Evolutionary conservation across 371 early-diverging fungal species (phyloP).

Genomic region (Mucor indicus): DNA sequence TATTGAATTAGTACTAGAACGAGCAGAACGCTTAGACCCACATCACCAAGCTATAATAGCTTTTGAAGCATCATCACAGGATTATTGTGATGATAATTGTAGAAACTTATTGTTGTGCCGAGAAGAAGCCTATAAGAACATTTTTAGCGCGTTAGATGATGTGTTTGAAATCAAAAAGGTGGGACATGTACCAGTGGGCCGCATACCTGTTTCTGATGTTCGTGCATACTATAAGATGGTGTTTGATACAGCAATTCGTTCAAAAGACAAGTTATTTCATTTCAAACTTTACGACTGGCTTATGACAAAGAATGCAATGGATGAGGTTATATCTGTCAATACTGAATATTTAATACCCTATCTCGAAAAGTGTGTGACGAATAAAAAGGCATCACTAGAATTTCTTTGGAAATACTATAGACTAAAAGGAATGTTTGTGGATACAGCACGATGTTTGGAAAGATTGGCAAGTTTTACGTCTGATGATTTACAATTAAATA

Average conservation of each 20-base stretch:
- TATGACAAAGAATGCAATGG: constrained; percentile 32
- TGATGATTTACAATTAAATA: constrained; percentile 34
- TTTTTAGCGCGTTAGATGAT: constrained; percentile 17
- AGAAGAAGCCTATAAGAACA: background rate
- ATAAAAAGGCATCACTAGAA: constrained; percentile 47
- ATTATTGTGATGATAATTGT: background rate
- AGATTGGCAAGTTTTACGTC: constrained; percentile 51
- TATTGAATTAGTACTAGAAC: constrained; percentile 66
- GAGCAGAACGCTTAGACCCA: constrained; percentile 67
- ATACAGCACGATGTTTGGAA: constrained; percentile 65
- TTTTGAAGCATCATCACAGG: constrained; percentile 22
- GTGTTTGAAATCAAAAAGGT: constrained; percentile 26
- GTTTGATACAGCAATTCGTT: constrained; percentile 36
- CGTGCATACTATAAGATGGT: constrained; percentile 16
- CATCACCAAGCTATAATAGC: constrained; percentile 50
- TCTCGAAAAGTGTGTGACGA: constrained; percentile 51
- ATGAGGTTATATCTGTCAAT: constrained; percentile 27
- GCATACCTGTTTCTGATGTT: background rate
- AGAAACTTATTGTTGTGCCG: background rate
- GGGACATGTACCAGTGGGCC: background rate
- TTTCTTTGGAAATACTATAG: constrained; percentile 79
- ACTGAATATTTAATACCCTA: constrained; percentile 69
- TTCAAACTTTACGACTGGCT: constrained; percentile 71
- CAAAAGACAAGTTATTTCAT: constrained; percentile 67
- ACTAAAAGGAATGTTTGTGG: constrained; percentile 55